These are phyloP conservation scores for Mycosphaerella arachidis DNA, from an alignment of 2,329 filamentous ascomycete species.

Conservation along the genomic window DNA sequence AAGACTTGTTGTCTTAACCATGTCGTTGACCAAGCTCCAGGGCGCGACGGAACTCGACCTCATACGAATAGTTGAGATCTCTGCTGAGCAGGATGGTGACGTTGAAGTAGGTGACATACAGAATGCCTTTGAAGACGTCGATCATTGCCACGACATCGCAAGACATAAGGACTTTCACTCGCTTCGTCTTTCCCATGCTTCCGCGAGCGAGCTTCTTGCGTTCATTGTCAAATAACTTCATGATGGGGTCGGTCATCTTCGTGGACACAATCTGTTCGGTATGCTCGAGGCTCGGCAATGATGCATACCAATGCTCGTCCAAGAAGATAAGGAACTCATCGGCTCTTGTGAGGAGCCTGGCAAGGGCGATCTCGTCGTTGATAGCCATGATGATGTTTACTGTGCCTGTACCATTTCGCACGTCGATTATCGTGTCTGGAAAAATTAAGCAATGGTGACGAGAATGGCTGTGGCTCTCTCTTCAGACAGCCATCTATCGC, in stretches of 20 bases:
- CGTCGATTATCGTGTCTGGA: neutral
- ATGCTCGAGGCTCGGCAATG: neutral
- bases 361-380: neutral
- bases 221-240: neutral
- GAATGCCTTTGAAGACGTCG: neutral
- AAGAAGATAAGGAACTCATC: neutral
- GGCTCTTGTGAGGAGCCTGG: neutral
- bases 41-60: neutral
- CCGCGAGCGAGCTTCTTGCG: neutral
- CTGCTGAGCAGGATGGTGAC: neutral
- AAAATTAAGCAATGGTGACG: neutral
- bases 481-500: neutral
- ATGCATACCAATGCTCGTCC: neutral
- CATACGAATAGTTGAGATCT: neutral
- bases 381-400: neutral
- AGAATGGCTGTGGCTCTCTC: neutral
- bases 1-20: neutral
- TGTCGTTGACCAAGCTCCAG: neutral
- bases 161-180: neutral
- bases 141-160: neutral
- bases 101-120: neutral
- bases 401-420: neutral
- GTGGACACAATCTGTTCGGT: neutral
- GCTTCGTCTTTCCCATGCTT: neutral
- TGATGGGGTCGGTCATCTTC: neutral